Evolutionary conservation across 2,329 filamentous ascomycete species (phyloP).

Genomic region (Aspergillus unguis): DNA sequence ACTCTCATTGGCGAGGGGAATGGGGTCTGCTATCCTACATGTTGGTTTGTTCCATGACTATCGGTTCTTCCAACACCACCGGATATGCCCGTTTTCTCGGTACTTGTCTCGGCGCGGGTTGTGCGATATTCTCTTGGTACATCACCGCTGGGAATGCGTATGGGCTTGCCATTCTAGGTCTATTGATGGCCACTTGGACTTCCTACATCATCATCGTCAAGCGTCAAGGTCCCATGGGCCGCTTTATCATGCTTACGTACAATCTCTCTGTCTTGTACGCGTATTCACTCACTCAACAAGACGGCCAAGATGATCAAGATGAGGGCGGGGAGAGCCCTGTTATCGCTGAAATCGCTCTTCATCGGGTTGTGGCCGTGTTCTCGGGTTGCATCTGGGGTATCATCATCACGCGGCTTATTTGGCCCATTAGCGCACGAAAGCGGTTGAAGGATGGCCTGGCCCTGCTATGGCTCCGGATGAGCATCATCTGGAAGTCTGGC

Average conservation of each 20-base stretch:
- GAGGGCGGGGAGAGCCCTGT: constrained; percentile 80
- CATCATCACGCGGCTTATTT: constrained; percentile 81
- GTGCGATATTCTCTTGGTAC: constrained; percentile 75
- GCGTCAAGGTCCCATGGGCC: constrained; percentile 82
- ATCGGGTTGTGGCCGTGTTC: constrained; percentile 82
- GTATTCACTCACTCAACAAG: constrained; percentile 78
- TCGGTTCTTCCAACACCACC: constrained; percentile 92
- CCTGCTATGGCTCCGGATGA: constrained; percentile 90
- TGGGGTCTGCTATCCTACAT: constrained; percentile 97
- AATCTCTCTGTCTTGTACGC: constrained; percentile 93
- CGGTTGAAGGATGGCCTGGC: constrained; percentile 89
- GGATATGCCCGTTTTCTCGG: constrained; percentile 82
- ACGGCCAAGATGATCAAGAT: constrained; percentile 76
- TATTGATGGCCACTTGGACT: constrained; percentile 74
- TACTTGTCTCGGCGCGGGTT: constrained; percentile 74
- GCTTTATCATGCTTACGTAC: constrained; percentile 93
- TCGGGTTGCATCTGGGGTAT: constrained; percentile 89
- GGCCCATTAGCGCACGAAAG: constrained; percentile 84
- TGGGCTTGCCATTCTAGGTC: constrained; percentile 75
- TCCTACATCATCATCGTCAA: constrained; percentile 86
- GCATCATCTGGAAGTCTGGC: constrained; percentile 92
- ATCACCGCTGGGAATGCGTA: constrained; percentile 70
- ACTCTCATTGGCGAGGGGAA: constrained; percentile 87
- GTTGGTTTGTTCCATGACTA: constrained; percentile 97
- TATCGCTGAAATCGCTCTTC: constrained; percentile 82